phyloP scores from a whole-genome alignment of 2,329 filamentous ascomycete species.

The Fusarium xyrophilum region DNA sequence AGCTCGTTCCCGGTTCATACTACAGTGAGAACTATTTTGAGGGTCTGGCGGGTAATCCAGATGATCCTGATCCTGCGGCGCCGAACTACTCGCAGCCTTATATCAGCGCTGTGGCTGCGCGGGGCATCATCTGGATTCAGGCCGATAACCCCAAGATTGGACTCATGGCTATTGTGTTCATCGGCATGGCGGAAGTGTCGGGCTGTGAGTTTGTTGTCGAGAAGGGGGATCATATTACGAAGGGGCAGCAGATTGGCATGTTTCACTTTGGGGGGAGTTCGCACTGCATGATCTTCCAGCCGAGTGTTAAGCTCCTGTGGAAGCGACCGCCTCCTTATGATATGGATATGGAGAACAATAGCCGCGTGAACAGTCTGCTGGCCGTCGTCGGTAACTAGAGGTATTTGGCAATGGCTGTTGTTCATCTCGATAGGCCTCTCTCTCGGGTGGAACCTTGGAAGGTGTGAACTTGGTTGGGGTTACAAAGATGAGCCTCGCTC shows the following conservation, averaged over 20 bases:
- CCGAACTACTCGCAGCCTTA: constrained; percentile 1
- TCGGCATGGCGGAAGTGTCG: background rate
- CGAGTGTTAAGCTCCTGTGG: background rate
- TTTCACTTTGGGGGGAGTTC: constrained; percentile 9
- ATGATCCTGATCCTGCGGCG: background rate
- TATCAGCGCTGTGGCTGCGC: constrained; percentile 2
- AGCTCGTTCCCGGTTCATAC: background rate
- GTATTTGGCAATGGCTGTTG: fast-evolving
- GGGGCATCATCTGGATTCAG: constrained; percentile 2
- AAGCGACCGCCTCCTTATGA: background rate
- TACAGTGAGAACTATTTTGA: constrained; percentile 7
- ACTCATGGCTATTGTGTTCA: background rate
- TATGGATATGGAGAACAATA: background rate
- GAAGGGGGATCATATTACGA: fast-evolving
- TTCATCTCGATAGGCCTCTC: fast-evolving
- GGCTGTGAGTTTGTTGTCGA: background rate
- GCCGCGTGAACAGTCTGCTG: background rate
- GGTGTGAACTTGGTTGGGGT: fast-evolving
- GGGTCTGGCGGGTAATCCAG: background rate
- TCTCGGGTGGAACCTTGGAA: fast-evolving
- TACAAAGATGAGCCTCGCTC: fast-evolving
- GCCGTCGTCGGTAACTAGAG: background rate
- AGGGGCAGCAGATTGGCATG: constrained; percentile 9
- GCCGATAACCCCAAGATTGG: background rate
- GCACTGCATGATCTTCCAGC: background rate